phyloP scores from a whole-genome alignment of 2,329 filamentous ascomycete species.

The Elsinoe ampelina region DNA sequence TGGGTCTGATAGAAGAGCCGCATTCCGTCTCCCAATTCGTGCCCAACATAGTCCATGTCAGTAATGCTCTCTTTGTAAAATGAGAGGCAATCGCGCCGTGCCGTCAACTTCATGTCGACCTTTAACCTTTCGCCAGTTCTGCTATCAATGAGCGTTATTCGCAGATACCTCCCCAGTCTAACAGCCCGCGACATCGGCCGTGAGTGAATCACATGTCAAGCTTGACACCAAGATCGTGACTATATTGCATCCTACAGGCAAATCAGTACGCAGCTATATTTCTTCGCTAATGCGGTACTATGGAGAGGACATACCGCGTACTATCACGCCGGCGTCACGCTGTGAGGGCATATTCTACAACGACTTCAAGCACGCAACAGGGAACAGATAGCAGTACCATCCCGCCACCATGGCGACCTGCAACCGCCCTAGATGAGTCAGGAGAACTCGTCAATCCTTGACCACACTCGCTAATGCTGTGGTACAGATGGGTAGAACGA shows the following conservation, averaged over 20 bases:
- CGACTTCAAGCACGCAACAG: not conserved
- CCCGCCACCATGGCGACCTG: slow-evolving; percentile 50
- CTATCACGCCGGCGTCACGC: not conserved
- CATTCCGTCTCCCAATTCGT: not conserved
- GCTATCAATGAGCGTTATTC: too few relatives aligned
- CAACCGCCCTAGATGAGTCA: slow-evolving; percentile 52
- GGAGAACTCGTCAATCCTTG: slow-evolving; percentile 14
- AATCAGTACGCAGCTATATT: too few relatives aligned
- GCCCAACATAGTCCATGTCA: too few relatives aligned
- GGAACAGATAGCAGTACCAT: slow-evolving; percentile 14
- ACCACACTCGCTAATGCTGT: too few relatives aligned
- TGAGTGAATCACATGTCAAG: not conserved
- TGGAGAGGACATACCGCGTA: not conserved
- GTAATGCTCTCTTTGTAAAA: not conserved
- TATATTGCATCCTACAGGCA: too few relatives aligned
- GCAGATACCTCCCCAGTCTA: not conserved
- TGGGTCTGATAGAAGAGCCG: not conserved
- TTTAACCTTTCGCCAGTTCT: too few relatives aligned
- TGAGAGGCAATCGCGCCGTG: not conserved
- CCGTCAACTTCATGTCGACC: too few relatives aligned
- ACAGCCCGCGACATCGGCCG: not conserved
- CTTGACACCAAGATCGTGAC: not conserved
- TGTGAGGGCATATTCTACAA: not conserved
- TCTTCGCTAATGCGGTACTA: not conserved
- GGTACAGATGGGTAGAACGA: slow-evolving; percentile 74